These are phyloP conservation scores for Albizia julibrissin DNA, from an alignment of 306 rosid species.

Conservation along the genomic window DNA sequence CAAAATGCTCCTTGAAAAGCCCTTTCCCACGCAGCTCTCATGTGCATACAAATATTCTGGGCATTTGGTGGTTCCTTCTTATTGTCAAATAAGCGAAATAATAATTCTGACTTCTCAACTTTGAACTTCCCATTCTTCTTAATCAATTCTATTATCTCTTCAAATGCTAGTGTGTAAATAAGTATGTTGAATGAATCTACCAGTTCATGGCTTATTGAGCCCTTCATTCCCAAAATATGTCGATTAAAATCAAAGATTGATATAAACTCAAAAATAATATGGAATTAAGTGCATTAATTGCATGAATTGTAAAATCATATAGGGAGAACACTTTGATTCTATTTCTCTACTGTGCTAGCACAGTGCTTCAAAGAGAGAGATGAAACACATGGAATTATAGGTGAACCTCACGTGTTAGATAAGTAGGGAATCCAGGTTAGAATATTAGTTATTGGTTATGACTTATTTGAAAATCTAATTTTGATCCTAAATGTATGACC, in stretches of 20 bases:
- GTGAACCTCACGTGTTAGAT: no score
- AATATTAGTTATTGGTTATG: no score
- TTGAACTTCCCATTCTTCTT: not conserved
- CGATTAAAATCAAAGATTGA: not conserved
- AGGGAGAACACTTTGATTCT: not conserved
- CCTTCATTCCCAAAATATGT: not conserved
- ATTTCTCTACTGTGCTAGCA: no score
- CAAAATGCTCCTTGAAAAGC: not conserved
- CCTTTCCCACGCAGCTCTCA: not conserved
- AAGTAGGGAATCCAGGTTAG: no score
- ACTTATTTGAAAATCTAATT: no score
- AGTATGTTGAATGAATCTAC: not conserved
- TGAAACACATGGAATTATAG: no score
- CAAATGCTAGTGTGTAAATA: not conserved
- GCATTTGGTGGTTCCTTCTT: not conserved
- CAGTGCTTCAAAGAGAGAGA: no score
- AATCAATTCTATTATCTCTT: not conserved
- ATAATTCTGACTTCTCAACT: not conserved
- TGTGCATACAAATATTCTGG: not conserved
- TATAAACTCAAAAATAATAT: not conserved
- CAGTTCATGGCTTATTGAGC: not conserved
- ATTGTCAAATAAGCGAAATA: not conserved
- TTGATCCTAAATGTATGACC: no score
- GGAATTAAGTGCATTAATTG: not conserved
- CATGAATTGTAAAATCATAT: not conserved